Conservation (phyloP, 306 rosid genomes). For the Ziziphus jujuba region DNA sequence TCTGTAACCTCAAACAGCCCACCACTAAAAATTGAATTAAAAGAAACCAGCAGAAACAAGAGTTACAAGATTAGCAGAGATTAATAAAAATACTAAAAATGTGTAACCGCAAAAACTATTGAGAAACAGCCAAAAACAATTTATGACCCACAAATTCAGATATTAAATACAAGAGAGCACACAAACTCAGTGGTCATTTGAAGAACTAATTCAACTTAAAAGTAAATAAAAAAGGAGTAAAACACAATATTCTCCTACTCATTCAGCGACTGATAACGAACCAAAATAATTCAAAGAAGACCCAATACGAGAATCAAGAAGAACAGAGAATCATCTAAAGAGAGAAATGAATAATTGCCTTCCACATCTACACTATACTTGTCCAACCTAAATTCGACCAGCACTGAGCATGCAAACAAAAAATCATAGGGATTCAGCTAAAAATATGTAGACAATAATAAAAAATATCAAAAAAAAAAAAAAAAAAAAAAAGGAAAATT, state of each 20-base stretch:
- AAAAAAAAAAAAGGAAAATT: neutral
- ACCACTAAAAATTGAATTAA: neutral
- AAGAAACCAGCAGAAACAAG: neutral
- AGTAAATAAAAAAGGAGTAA: neutral
- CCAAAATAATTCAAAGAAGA: neutral
- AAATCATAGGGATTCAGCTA: slow-evolving; percentile 1
- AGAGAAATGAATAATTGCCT: neutral
- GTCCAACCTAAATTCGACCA: neutral
- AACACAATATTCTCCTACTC: neutral
- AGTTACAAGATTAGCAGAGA: neutral
- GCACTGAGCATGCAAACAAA: neutral
- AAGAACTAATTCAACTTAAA: neutral
- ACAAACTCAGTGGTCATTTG: too few relatives aligned
- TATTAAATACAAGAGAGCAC: too few relatives aligned
- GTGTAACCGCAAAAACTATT: too few relatives aligned
- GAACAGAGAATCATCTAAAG: slow-evolving; percentile 1
- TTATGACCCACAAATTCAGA: too few relatives aligned
- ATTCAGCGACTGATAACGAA: slow-evolving; percentile 7
- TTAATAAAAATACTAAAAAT: too few relatives aligned
- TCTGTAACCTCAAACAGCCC: neutral
- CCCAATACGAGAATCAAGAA: neutral
- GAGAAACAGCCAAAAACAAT: too few relatives aligned
- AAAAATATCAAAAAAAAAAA: neutral
- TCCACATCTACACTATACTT: neutral
- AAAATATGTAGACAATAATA: neutral